Conservation (phyloP, 2,329 filamentous ascomycete genomes). For the Ascochyta clinopodiicola region DNA sequence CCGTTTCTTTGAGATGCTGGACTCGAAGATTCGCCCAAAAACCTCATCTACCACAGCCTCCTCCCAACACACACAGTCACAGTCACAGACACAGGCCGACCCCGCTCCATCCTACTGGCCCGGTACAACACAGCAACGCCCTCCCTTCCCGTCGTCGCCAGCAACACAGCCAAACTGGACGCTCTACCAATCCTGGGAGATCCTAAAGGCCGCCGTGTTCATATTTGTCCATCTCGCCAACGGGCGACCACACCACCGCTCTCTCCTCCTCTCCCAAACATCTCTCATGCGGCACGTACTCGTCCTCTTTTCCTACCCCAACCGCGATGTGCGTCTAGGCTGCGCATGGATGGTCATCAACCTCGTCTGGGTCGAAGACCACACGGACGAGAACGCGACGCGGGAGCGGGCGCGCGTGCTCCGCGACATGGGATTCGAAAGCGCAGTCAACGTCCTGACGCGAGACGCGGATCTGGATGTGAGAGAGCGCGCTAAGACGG, state of each 20-base stretch:
- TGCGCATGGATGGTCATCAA: constrained; percentile 88
- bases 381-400: constrained; percentile 69
- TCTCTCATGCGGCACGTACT: constrained; percentile 76
- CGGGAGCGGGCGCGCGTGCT: constrained; percentile 72
- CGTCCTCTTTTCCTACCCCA: constrained; percentile 74
- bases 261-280: constrained; percentile 71
- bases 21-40: constrained; percentile 73
- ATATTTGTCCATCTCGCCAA: constrained; percentile 90
- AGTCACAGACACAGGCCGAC: constrained; percentile 19
- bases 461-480: constrained; percentile 81
- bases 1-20: constrained; percentile 79
- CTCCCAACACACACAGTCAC: background rate
- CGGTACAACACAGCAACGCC: constrained; percentile 68
- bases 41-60: constrained; percentile 15
- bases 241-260: constrained; percentile 77
- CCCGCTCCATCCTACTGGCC: constrained; percentile 40
- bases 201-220: constrained; percentile 79
- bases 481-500: constrained; percentile 81
- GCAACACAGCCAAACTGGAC: constrained; percentile 53
- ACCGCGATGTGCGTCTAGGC: constrained; percentile 75
- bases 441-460: constrained; percentile 66
- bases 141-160: constrained; percentile 19
- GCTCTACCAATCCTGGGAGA: constrained; percentile 57
- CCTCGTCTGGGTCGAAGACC: constrained; percentile 81
- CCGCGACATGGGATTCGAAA: constrained; percentile 72